Evolutionary conservation across 2,329 filamentous ascomycete species (phyloP), one percentile per base, ranked within the genome.

Genomic region (Monascus ruber): DNA sequence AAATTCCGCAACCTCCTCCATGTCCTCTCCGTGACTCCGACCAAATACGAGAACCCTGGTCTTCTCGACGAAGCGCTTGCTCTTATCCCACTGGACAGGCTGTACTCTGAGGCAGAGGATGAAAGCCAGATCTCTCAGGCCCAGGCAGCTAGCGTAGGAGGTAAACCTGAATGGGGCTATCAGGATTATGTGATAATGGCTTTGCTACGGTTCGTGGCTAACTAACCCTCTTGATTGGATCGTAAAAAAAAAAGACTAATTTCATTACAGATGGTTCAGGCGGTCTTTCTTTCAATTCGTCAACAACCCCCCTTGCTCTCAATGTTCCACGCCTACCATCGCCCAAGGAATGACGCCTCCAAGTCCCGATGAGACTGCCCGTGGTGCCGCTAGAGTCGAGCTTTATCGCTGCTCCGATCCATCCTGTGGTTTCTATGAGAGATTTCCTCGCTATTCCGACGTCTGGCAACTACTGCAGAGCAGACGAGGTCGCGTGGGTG

Each of bases 41-140:
- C 81, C 17, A 91, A 89, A 59, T 98, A 94, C 68, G 91, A 98
- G 64, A 96, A 98, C 62, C 89, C 91, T 0, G 91, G 91, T 29
- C 69, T 96, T 7, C 70, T 98, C 38, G 91, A 98, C 58, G 89
- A 96, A 61, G 91, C 89, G 4, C 69, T 98, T 11, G 78, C 84
- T 45, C 78, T 79, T 31, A 85, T 98, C 36, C 89, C 89, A 0
- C 69, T 96, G 26, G 86, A 95, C 57, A 78, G 85, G 50, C 85
- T 98, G 51, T 96, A 96, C 63, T 76, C 81, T 48, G 87, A 95
- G 59, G 91, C 91, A 38, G 87, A 96, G 59, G 89, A 96, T 60
- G 88, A 96, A 64, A 79, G 77, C 47, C 86, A 95, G 59, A 80
- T 95, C 26, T 71, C 94, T 51, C 79, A 83, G 55, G 91, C 86